Evolutionary conservation across 108 stramenopile species (phyloP).

Genomic region (Craspedostauros australis): DNA sequence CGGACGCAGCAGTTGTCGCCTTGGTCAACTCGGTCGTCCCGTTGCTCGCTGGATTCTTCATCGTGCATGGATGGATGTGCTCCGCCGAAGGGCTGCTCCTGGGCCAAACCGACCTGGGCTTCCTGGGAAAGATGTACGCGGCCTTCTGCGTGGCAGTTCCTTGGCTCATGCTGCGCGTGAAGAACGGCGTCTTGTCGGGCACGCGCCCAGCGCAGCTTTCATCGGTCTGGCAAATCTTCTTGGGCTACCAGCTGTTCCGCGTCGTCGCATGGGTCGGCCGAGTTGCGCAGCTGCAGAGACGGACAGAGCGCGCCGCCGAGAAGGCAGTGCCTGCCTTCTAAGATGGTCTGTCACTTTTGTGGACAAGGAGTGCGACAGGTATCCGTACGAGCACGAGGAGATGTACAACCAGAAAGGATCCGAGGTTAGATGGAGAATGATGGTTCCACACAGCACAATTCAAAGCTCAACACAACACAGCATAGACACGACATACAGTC

Average conservation of each 20-base stretch:
- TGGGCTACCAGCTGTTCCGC: constrained; percentile 62
- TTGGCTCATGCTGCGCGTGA: constrained; percentile 68
- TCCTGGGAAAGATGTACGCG: constrained; percentile 64
- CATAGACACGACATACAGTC: too few relatives aligned
- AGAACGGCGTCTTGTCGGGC: constrained; percentile 50
- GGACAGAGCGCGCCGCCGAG: constrained; percentile 30
- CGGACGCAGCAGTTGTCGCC: constrained; percentile 55
- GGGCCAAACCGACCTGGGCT: constrained; percentile 73
- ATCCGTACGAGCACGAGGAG: too few relatives aligned
- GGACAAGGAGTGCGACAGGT: too few relatives aligned
- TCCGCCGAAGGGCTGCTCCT: constrained; percentile 66
- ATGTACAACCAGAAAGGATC: too few relatives aligned
- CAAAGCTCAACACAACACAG: too few relatives aligned
- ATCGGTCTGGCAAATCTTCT: constrained; percentile 67
- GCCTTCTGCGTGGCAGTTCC: constrained; percentile 67
- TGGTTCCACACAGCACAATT: too few relatives aligned
- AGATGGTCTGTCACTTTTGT: too few relatives aligned
- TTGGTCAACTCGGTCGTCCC: constrained; percentile 63
- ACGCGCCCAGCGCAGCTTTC: constrained; percentile 34
- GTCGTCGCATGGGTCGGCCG: constrained; percentile 21
- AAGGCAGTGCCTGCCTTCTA: too few relatives aligned
- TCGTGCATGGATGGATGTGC: constrained; percentile 61
- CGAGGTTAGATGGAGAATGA: too few relatives aligned
- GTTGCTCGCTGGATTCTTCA: constrained; percentile 45
- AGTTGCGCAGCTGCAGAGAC: constrained; percentile 29